A percentile compares a stretch with the other conserved stretches of the same genome.
phyloP scores from a whole-genome alignment of 768 basidiomycete species.

The Pluteus cervinus region DNA sequence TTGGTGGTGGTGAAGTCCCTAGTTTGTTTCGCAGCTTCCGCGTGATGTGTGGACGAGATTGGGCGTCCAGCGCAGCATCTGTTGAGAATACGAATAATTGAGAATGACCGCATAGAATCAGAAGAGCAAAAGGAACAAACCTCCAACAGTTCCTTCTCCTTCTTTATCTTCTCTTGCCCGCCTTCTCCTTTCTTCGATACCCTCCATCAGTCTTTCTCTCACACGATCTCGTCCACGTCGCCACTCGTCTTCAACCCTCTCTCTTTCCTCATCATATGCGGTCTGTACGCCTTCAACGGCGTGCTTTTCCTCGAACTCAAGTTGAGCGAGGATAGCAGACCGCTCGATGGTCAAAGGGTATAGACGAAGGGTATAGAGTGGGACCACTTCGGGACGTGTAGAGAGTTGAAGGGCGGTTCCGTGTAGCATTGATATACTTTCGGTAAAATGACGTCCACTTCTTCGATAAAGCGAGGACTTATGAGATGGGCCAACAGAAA shows the following conservation, averaged over 20 bases:
- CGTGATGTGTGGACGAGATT: slow-evolving; percentile 75
- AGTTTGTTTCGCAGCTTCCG: slow-evolving; percentile 81
- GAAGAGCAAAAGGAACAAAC: slow-evolving; percentile 27
- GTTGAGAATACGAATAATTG: slow-evolving; percentile 7
- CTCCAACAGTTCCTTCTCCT: slow-evolving; percentile 74
- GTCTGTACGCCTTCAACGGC: slow-evolving; percentile 60
- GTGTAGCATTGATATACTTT: slow-evolving; percentile 57
- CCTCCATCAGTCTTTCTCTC: slow-evolving; percentile 72
- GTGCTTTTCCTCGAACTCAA: slow-evolving; percentile 62
- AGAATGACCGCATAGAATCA: slow-evolving; percentile 6
- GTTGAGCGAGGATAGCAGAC: slow-evolving; percentile 63
- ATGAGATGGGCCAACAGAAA: slow-evolving; percentile 5
- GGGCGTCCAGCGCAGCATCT: slow-evolving; percentile 73
- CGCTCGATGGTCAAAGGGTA: slow-evolving; percentile 74
- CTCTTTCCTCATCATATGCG: slow-evolving; percentile 74
- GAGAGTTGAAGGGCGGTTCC: slow-evolving; percentile 55
- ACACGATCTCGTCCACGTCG: slow-evolving; percentile 68
- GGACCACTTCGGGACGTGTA: slow-evolving; percentile 58
- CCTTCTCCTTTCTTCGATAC: slow-evolving; percentile 76
- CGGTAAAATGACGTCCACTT: slow-evolving; percentile 59
- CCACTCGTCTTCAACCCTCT: slow-evolving; percentile 81
- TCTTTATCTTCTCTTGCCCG: slow-evolving; percentile 85
- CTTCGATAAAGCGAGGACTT: slow-evolving; percentile 7
- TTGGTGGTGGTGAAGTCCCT: slow-evolving; percentile 73
- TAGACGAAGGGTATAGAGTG: slow-evolving; percentile 64